These are phyloP conservation scores for Perkinsus olseni DNA, from an alignment of 169 alveolate genomes.

Conservation along the genomic window DNA sequence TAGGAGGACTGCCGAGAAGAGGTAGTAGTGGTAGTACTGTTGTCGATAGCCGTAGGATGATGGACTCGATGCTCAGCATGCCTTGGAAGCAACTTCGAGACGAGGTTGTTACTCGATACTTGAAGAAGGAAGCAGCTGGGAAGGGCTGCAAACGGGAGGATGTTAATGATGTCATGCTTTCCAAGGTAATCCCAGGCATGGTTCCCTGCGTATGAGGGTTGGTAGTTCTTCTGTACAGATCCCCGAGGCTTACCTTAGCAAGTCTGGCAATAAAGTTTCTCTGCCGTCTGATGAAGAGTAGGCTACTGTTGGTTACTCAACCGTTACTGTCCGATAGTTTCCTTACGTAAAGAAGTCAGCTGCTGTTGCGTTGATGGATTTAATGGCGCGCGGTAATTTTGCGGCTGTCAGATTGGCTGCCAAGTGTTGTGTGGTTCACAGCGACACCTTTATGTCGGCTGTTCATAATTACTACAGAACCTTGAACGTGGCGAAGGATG, in stretches of 20 bases:
- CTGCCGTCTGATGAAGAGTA: neutral
- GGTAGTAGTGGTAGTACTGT: neutral
- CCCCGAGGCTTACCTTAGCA: neutral
- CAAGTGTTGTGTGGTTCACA: neutral
- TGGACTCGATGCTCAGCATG: neutral
- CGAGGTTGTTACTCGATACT: neutral
- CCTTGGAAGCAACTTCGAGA: neutral
- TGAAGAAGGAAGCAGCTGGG: neutral
- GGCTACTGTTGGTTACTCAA: neutral
- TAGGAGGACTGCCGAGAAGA: neutral
- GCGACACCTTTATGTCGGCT: neutral
- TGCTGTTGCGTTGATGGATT: neutral
- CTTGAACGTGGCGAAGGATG: slow-evolving; percentile 22
- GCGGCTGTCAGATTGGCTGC: neutral
- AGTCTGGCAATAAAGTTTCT: neutral
- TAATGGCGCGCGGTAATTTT: neutral
- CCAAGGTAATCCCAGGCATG: neutral
- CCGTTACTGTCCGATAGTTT: neutral
- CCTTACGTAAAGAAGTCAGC: neutral
- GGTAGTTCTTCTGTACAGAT: neutral
- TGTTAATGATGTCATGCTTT: neutral
- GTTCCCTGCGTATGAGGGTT: too few relatives aligned
- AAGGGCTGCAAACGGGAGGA: neutral
- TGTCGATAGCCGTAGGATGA: neutral
- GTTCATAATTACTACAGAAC: slow-evolving; percentile 35